Evolutionary conservation across 345 rosid genomes (phyloP), one percentile per base, ranked within the genome.

Genomic region (Salix dunnii): DNA sequence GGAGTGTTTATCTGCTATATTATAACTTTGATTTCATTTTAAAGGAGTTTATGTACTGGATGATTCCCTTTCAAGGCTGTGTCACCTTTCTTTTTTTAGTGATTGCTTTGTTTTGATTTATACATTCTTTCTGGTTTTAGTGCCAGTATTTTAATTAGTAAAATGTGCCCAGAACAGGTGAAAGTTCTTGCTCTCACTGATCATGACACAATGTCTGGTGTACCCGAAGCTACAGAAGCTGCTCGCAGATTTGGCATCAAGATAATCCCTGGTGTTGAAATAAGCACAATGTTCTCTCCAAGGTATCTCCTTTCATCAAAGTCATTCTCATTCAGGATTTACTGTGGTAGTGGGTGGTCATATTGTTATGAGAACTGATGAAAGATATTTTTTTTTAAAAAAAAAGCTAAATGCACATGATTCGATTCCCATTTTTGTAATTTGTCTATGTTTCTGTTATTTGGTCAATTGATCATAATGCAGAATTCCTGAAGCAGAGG

Each of bases 101-200:
- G 49, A 13, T 43, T 43, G 49, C 18, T 43, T 13, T 43, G 49
- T 31, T 65, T 30, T 30, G n/a, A 36, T 46, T 40, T 51, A 64
- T 55, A 0, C 18, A n/a, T 35, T 7, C 38, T 48, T 53, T 8
- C 38, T 61, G 36, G 36, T 65, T 21, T 20, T 20, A 7, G 35
- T 25, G 13, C 14, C 36, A 27, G 25, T 6, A 43, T 69, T 82
- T 85, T 84, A 68, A 87, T 82, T 73, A 38, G 73, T 72, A 8
- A 72, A 73, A 60, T 84, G 75, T 87, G 81, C 80, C 84, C 72
- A 85, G 87, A 81, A 73, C 93, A 95, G 99, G 99, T 95, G 78
- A 91, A 95, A 84, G 99, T 93, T 80, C 93, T 95, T 79, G 86
- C 98, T 84, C 85, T 95, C 76, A 95, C 99, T 18, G 99, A 95